Base-by-base conservation (phyloP, 306 rosid genomes). In the Cyamopsis tetragonoloba region DNA sequence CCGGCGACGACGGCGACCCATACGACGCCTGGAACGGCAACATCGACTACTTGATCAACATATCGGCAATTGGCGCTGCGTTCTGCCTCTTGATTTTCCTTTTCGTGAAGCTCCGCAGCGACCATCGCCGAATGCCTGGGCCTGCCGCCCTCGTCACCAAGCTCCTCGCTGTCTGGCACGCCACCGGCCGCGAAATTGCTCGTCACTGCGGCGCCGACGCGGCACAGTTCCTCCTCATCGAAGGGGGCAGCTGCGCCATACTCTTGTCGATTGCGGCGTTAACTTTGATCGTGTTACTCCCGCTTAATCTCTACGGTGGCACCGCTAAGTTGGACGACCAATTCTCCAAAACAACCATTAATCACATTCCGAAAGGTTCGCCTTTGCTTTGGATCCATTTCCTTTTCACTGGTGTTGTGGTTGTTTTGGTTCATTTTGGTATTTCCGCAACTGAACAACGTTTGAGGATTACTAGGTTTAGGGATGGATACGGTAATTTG, bases 141-240 rank as follows among this genome's bases (percentile, higher is more conserved):
- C 98, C 96, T 8, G 32, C 96, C 22, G 96, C 89, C 18, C 83
- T 92, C 3, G 63, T 24, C 12, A 48, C 88, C 27, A 91, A 91
- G 82, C 98, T 91, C 17, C 96, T 91, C 19, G 98, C 98, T 7
- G 96, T 88, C 4, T 91, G 98, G 98, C 95, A 88, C 15, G 96
- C 95, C 38, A 88, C 96, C 4, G 78, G 88, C 42, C 88, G 92
- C 0, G 96, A 88, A 58, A 91, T 91, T 50, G 95, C 91, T 11
- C 82, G 86, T 77, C 98, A 91, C 56, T 91, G 96, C 41, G 98
- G 98, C 2, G 96, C 96, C 2, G 98, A 92, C 59, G 98, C 96
- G 11, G 96, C 98, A 0, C 98, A 89, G 31, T 92, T 89, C 51
- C 93, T 92, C n/a, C 49, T 92, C 67, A 86, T 89, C 26, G 96